A percentile compares a stretch with the other conserved stretches of the same genome.
Evolutionary conservation across 257 asterid species (phyloP).

Genomic region (Nicotiana attenuata): DNA sequence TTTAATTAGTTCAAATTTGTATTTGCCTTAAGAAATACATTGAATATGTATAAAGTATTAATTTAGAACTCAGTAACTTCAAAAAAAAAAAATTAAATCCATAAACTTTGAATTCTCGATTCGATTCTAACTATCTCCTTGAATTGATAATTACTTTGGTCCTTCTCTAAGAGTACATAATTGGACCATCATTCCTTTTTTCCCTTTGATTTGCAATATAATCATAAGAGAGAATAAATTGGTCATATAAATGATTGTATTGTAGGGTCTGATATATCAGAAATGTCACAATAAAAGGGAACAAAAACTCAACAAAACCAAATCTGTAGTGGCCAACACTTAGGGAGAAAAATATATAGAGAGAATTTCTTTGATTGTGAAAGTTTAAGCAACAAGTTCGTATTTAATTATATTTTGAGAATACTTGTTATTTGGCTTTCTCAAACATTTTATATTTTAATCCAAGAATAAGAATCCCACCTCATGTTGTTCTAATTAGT

Average conservation of each 20-base stretch:
- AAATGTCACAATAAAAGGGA: constrained; percentile 12
- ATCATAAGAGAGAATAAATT: constrained; percentile 2
- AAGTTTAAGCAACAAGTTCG: neutral
- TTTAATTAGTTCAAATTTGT: no score
- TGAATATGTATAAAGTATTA: no score
- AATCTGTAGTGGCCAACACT: neutral
- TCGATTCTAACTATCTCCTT: no score
- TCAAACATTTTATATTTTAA: constrained; percentile 4
- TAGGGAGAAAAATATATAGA: neutral
- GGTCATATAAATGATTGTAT: constrained; percentile 7
- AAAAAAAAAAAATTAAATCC: no score
- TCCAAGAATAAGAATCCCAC: constrained; percentile 1
- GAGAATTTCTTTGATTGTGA: constrained; percentile 11
- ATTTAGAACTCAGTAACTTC: no score
- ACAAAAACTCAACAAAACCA: neutral
- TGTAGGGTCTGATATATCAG: constrained; percentile 8
- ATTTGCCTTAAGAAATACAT: no score
- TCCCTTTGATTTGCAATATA: neutral
- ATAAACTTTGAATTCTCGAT: no score
- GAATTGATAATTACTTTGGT: neutral
- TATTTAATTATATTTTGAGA: neutral
- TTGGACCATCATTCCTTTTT: neutral
- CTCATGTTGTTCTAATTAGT: neutral
- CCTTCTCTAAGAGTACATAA: neutral
- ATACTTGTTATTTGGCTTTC: neutral